phyloP scores from a whole-genome alignment of 2,329 filamentous ascomycete genomes.

The Aspergillus calidoustus region DNA sequence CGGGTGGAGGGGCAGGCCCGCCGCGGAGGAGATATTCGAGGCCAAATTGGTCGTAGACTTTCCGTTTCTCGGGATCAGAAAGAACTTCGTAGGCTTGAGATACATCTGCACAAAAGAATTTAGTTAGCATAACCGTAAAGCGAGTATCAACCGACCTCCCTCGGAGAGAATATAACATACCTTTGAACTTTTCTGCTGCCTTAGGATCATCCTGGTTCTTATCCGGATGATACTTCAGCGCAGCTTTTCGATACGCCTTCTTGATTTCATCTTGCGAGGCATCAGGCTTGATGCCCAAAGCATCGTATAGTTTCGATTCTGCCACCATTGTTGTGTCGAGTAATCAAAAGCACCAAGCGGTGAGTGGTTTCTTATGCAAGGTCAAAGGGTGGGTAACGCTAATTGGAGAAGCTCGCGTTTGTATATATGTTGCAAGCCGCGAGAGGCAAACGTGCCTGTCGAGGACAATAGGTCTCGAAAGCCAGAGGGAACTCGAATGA shows the following conservation, averaged over 20 bases:
- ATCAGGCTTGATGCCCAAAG: slow-evolving; percentile 75
- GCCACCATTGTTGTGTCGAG: slow-evolving; percentile 71
- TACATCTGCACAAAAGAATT: slow-evolving; percentile 62
- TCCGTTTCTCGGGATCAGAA: slow-evolving; percentile 94
- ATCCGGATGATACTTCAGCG: slow-evolving; percentile 92
- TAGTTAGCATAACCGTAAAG: neutral
- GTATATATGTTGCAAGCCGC: neutral
- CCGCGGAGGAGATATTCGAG: slow-evolving; percentile 90
- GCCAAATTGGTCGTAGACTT: slow-evolving; percentile 92
- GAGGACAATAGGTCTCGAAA: neutral
- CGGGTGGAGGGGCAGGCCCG: slow-evolving; percentile 68
- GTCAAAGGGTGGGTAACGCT: slow-evolving; percentile 1
- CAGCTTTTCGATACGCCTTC: slow-evolving; percentile 82
- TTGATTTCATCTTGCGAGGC: slow-evolving; percentile 94
- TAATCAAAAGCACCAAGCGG: neutral
- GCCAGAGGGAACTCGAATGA: slow-evolving; percentile 34
- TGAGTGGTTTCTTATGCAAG: neutral
- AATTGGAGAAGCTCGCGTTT: neutral
- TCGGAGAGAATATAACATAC: slow-evolving; percentile 40
- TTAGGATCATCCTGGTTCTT: slow-evolving; percentile 93
- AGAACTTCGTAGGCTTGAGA: slow-evolving; percentile 98
- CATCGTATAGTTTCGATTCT: slow-evolving; percentile 94
- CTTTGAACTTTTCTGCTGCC: slow-evolving; percentile 92
- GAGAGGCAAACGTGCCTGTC: slow-evolving; percentile 6
- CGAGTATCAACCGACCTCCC: neutral